phyloP scores from a whole-genome alignment of 164 flowering plant species.

The Buxus sempervirens region DNA sequence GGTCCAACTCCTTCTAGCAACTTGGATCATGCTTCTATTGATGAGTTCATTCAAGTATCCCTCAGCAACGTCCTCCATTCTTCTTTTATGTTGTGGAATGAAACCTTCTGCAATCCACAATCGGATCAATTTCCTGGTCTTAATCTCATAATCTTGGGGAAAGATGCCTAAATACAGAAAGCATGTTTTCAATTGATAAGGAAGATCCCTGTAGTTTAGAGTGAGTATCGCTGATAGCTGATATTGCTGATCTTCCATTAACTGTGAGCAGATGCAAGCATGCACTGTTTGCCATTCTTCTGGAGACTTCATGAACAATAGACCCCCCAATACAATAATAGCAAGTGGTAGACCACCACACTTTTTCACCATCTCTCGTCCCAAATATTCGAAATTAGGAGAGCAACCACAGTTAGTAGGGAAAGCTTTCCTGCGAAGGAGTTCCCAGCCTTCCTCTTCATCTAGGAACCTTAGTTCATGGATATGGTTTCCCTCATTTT shows the following conservation, averaged over 20 bases:
- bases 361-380: slow-evolving; percentile 5
- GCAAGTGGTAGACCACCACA: slow-evolving; percentile 28
- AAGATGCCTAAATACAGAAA: slow-evolving; percentile 18
- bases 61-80: slow-evolving; percentile 16
- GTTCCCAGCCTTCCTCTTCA: slow-evolving; percentile 27
- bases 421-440: slow-evolving; percentile 28
- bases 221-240: not conserved
- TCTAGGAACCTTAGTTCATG: slow-evolving; percentile 9
- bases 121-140: not conserved
- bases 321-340: slow-evolving; percentile 18
- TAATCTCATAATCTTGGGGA: slow-evolving; percentile 10
- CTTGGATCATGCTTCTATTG: slow-evolving; percentile 11
- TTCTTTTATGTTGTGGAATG: not conserved
- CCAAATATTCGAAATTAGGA: not conserved
- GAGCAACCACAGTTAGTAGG: not conserved
- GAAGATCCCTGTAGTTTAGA: slow-evolving; percentile 18
- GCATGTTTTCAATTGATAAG: slow-evolving; percentile 14
- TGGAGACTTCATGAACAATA: not conserved
- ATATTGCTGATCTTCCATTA: too few species aligned
- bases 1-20: not conserved
- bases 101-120: slow-evolving; percentile 25
- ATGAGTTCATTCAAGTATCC: slow-evolving; percentile 18
- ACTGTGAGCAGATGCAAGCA: not conserved
- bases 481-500: not conserved
- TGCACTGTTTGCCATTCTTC: slow-evolving; percentile 5